Percentiles rank a stretch among this genome's conserved stretches.
Evolutionary conservation across 2,329 filamentous ascomycete species (phyloP).

Genomic region (Apiospora arundinis): DNA sequence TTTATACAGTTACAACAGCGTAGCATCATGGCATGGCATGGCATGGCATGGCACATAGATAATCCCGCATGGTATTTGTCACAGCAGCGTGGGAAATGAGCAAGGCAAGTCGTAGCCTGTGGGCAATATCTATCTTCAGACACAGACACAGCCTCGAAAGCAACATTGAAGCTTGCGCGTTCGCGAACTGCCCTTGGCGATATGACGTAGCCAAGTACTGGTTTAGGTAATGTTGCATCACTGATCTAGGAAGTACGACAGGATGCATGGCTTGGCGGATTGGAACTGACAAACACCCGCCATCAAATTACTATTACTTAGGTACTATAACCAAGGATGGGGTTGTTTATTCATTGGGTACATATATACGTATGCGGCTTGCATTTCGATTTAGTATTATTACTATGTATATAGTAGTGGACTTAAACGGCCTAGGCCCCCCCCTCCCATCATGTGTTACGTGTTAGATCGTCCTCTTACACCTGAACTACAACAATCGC

Average conservation of each 20-base stretch:
- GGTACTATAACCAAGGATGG: background rate
- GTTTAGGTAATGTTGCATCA: background rate
- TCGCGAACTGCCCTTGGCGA: background rate
- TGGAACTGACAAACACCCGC: no score
- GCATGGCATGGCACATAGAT: background rate
- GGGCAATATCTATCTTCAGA: no score
- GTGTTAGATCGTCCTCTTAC: background rate
- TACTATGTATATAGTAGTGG: background rate
- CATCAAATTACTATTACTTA: no score
- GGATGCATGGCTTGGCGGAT: background rate
- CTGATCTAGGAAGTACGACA: background rate
- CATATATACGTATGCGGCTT: background rate
- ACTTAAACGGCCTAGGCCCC: background rate
- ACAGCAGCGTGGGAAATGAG: background rate
- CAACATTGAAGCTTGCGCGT: background rate
- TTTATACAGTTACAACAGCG: background rate
- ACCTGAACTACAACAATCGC: background rate
- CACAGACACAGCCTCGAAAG: background rate
- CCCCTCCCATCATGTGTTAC: background rate
- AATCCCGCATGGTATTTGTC: background rate
- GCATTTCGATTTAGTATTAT: background rate
- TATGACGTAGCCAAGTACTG: background rate
- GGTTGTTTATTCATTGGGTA: background rate
- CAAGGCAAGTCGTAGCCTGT: background rate
- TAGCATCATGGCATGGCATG: no score